Base-by-base conservation (phyloP, 108 stramenopile species). In the Nitzschia putrida region DNA sequence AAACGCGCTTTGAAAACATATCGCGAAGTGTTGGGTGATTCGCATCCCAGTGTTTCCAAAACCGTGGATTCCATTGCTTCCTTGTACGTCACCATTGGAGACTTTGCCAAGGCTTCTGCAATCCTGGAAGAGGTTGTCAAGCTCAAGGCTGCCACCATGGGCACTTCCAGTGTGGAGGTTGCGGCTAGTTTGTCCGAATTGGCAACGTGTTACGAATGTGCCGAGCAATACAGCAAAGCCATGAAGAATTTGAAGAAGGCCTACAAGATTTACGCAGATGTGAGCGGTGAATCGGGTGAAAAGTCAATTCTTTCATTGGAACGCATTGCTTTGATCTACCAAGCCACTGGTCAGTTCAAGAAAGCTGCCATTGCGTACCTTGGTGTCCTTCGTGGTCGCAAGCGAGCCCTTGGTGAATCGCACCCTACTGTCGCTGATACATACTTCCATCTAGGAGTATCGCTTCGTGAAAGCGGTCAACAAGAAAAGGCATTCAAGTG, bases 121-220 rank as follows among this genome's bases (percentile, higher is more conserved):
- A 82, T 84, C 53, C 79, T 82, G 7, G 81, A 82, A 50, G 81
- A 87, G 52, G 81, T 84, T 34, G 86, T 83, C 16, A 87, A 87
- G 49, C 71, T 87, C 22, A 80, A 81, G 56, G 86, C 83, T 29
- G 83, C 83, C 6, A 83, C 82, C 8, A 56, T 68, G 53, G 83
- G 86, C 13, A 63, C 73, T 57, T 41, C 75, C 24, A 74, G 66
- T 58, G 76, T 65, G 53, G 79, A 76, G 25, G 86, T 87, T 29
- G 83, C 86, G 0, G 34, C 61, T 1, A 76, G 78, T 58, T 51
- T 87, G 39, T 57, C 65, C 21, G 80, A 82, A n/a, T 67, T 81
- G 16, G 79, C 83, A 6, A 77, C 67, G 11, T 75, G 76, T n/a
- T 80, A 80, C 53, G 86, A 87, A 73, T 80, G 81, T 39, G 72